These are phyloP conservation scores for Pichia sp. DNA, from an alignment of 1,139 yeast species.

Conservation along the genomic window DNA sequence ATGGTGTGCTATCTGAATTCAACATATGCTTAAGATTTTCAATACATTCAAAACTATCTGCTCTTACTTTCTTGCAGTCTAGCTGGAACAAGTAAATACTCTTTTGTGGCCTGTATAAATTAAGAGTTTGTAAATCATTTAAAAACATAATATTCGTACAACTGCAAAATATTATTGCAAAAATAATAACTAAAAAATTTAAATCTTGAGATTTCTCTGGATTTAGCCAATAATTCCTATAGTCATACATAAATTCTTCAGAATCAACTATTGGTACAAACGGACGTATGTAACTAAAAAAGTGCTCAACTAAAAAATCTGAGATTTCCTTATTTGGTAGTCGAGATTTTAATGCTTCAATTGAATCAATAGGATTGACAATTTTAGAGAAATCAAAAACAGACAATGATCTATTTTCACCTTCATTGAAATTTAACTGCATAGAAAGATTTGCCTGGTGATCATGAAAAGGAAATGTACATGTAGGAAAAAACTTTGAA, in stretches of 20 bases:
- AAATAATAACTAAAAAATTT: slow-evolving; percentile 17
- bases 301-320: slow-evolving; percentile 18
- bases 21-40: slow-evolving; percentile 17
- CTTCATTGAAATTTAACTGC: no score
- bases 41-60: slow-evolving; percentile 16
- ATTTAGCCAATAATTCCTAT: slow-evolving; percentile 15
- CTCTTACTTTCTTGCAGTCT: not conserved
- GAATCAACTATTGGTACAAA: slow-evolving; percentile 21
- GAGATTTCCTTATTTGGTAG: slow-evolving; percentile 13
- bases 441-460: slow-evolving; percentile 16
- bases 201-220: slow-evolving; percentile 9
- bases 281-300: slow-evolving; percentile 17
- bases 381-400: slow-evolving; percentile 17
- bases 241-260: slow-evolving; percentile 18
- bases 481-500: slow-evolving; percentile 20
- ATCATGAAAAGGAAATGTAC: slow-evolving; percentile 19
- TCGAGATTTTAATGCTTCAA: slow-evolving; percentile 6
- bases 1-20: slow-evolving; percentile 17
- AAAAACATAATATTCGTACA: slow-evolving; percentile 16
- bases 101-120: not conserved
- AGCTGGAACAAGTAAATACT: not conserved
- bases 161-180: slow-evolving; percentile 19
- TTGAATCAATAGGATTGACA: slow-evolving; percentile 9
- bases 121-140: slow-evolving; percentile 1
- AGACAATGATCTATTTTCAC: no score